Percentiles rank a stretch among this genome's conserved stretches.
phyloP scores from a whole-genome alignment of 805 yeast genomes.

The Clavispora santaluciae region DNA sequence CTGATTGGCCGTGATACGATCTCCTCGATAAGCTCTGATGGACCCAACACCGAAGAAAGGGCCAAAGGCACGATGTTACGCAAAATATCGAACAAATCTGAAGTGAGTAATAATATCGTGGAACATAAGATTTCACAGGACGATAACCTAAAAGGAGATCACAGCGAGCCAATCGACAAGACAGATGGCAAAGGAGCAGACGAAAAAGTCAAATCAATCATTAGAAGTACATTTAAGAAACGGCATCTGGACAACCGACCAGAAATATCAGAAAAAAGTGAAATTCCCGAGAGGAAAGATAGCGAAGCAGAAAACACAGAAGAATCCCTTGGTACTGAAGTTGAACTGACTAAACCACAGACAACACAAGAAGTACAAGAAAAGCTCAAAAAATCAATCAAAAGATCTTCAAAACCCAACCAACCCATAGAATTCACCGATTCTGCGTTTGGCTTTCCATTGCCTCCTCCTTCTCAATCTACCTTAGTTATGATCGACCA shows the following conservation, averaged over 20 bases:
- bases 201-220: constrained; percentile 8
- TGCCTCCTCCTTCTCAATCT: constrained; percentile 74
- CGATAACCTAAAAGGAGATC: neutral
- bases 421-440: constrained; percentile 54
- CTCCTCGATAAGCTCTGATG: neutral
- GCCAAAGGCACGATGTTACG: neutral
- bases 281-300: neutral
- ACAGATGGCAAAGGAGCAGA: constrained; percentile 1
- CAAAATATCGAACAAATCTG: neutral
- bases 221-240: constrained; percentile 15
- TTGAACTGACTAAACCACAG: constrained; percentile 21
- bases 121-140: neutral
- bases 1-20: neutral
- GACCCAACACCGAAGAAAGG: neutral
- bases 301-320: constrained; percentile 5
- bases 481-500: constrained; percentile 78
- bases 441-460: constrained; percentile 83
- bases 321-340: constrained; percentile 6
- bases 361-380: constrained; percentile 40
- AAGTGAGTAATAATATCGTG: neutral
- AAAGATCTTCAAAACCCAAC: constrained; percentile 37
- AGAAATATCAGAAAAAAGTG: constrained; percentile 2
- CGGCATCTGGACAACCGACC: constrained; percentile 8
- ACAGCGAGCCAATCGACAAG: neutral
- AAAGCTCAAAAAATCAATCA: constrained; percentile 38